A percentile compares a stretch with the other conserved stretches of the same genome.
phyloP scores from a whole-genome alignment of 352 stramenopile species.

The Phytophthora colocasiae region DNA sequence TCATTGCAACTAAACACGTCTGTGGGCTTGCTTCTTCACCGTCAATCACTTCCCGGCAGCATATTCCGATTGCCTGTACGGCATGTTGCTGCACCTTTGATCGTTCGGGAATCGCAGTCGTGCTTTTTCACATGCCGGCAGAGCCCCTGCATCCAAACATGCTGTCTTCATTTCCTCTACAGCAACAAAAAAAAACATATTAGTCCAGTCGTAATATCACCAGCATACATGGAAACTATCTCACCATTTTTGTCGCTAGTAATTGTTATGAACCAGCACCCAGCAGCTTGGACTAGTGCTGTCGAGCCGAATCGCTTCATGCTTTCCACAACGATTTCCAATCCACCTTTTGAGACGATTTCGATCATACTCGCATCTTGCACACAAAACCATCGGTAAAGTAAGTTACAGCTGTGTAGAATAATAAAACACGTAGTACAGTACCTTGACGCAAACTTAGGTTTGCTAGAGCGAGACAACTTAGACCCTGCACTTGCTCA shows the following conservation, averaged over 20 bases:
- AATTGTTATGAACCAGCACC: slow-evolving; percentile 61
- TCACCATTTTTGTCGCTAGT: slow-evolving; percentile 57
- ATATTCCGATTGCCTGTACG: slow-evolving; percentile 51
- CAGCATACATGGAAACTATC: neutral
- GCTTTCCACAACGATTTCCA: slow-evolving; percentile 52
- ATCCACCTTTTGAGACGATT: slow-evolving; percentile 62
- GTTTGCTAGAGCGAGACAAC: slow-evolving; percentile 62
- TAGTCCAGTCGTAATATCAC: neutral
- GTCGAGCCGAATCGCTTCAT: slow-evolving; percentile 61
- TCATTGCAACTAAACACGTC: slow-evolving; percentile 27
- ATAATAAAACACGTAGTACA: neutral
- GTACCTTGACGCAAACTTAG: slow-evolving; percentile 63
- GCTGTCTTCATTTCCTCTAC: slow-evolving; percentile 53
- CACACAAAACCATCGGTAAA: neutral
- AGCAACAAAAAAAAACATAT: neutral
- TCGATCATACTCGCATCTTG: slow-evolving; percentile 62
- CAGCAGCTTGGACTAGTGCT: slow-evolving; percentile 56
- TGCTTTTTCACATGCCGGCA: slow-evolving; percentile 61
- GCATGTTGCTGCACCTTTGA: slow-evolving; percentile 63
- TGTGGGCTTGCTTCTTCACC: slow-evolving; percentile 1
- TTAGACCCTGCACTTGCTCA: slow-evolving; percentile 62
- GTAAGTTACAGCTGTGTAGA: neutral
- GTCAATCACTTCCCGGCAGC: slow-evolving; percentile 30
- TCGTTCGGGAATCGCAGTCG: slow-evolving; percentile 54
- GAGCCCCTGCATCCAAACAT: slow-evolving; percentile 57